phyloP scores from a whole-genome alignment of 2,329 filamentous ascomycete species.

The Penicillium oxalicum region DNA sequence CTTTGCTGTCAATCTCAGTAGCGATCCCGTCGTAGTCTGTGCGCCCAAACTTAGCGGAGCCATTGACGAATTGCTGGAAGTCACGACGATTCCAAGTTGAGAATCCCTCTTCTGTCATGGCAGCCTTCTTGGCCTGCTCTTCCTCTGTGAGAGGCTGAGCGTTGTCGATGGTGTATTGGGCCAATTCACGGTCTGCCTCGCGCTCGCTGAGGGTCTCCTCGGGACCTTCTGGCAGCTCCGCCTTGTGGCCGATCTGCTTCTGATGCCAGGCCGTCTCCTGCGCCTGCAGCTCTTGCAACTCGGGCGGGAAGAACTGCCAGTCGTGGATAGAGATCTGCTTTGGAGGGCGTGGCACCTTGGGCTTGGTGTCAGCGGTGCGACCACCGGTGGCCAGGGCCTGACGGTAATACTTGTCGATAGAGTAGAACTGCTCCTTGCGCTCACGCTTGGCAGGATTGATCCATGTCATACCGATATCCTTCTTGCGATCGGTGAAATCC shows the following conservation, averaged over 20 bases:
- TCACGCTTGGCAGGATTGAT: constrained; percentile 98
- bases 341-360: constrained; percentile 89
- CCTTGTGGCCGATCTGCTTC: constrained; percentile 94
- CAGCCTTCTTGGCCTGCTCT: constrained; percentile 80
- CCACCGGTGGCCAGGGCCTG: constrained; percentile 79
- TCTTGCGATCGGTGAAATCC: constrained; percentile 86
- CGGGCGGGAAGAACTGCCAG: constrained; percentile 90
- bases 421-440: constrained; percentile 95
- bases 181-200: constrained; percentile 77
- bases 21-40: constrained; percentile 79
- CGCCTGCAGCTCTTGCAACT: constrained; percentile 83
- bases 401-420: constrained; percentile 97
- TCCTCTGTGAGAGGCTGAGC: constrained; percentile 82
- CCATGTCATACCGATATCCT: constrained; percentile 89
- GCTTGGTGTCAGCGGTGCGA: constrained; percentile 75
- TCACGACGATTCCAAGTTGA: constrained; percentile 93
- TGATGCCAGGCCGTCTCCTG: constrained; percentile 93
- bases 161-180: constrained; percentile 90
- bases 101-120: constrained; percentile 77
- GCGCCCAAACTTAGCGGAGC: constrained; percentile 85
- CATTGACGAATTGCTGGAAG: constrained; percentile 97
- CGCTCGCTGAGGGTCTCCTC: constrained; percentile 82
- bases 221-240: constrained; percentile 78
- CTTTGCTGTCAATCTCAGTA: constrained; percentile 86
- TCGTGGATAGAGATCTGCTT: constrained; percentile 90